Evolutionary conservation across 805 yeast genomes (phyloP).

Genomic region (Komagataella phaffii): DNA sequence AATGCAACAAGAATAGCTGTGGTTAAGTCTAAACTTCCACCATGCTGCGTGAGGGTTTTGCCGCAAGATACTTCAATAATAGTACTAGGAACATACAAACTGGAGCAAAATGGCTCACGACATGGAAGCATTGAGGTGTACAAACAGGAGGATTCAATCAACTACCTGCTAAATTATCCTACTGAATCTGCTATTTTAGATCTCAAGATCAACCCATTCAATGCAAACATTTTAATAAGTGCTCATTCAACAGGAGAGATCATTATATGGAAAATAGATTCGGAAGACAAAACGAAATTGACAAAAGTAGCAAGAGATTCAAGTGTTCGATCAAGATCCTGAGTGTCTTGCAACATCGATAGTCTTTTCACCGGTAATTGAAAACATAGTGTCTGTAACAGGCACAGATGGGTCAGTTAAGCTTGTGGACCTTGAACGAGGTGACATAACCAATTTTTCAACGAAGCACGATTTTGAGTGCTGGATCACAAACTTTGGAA

Average conservation of each 20-base stretch:
- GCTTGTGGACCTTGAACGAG: constrained; percentile 18
- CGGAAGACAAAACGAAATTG: constrained; percentile 9
- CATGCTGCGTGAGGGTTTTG: constrained; percentile 63
- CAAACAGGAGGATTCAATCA: constrained; percentile 13
- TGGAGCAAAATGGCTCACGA: constrained; percentile 46
- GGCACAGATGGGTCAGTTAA: constrained; percentile 56
- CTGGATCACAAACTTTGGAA: constrained; percentile 76
- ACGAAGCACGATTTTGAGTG: constrained; percentile 63
- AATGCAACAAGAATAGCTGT: constrained; percentile 12
- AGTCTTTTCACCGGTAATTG: constrained; percentile 33
- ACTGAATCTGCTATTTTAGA: constrained; percentile 66
- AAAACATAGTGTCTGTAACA: constrained; percentile 34
- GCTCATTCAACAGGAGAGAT: constrained; percentile 79
- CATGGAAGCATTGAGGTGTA: constrained; percentile 47
- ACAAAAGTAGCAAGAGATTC: constrained; percentile 18
- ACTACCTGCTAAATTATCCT: constrained; percentile 10
- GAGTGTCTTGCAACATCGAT: constrained; percentile 46
- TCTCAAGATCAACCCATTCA: constrained; percentile 49
- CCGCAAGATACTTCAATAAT: constrained; percentile 34
- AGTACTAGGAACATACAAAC: constrained; percentile 69
- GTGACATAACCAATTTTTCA: constrained; percentile 11
- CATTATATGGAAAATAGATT: constrained; percentile 40
- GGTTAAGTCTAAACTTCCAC: constrained; percentile 49
- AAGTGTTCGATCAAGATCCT: constrained; percentile 31
- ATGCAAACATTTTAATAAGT: constrained; percentile 32